These are phyloP conservation scores for Pseudopyrenochaeta lycopersici DNA, from an alignment of 2,329 filamentous ascomycete genomes.

Conservation along the genomic window DNA sequence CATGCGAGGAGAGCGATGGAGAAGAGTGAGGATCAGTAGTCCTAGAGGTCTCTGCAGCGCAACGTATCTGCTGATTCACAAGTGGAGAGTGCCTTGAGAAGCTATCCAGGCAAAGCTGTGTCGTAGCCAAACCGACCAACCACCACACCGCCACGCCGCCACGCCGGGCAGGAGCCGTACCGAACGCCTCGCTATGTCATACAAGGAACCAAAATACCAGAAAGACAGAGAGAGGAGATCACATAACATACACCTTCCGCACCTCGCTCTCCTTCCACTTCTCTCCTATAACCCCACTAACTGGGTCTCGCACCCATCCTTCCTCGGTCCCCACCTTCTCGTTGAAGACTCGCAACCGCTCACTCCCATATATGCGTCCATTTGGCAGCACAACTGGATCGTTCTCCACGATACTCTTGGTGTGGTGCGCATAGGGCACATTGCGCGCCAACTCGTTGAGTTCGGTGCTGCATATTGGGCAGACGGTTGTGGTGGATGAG, in stretches of 20 bases:
- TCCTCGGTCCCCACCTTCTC: conserved; percentile 76
- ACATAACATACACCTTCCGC: conserved; percentile 93
- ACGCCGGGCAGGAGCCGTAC: not conserved
- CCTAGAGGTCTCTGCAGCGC: not conserved
- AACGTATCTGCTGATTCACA: not conserved
- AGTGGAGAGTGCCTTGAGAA: not conserved
- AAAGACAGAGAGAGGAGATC: conserved; percentile 3
- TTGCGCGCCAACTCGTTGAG: conserved; percentile 88
- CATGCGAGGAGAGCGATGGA: conserved; percentile 25
- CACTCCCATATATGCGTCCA: conserved; percentile 81
- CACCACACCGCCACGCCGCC: not conserved
- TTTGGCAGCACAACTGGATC: conserved; percentile 90
- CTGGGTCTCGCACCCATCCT: conserved; percentile 78
- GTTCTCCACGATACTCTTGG: conserved; percentile 88
- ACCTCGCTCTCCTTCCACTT: conserved; percentile 63
- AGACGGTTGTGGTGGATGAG: conserved; percentile 75
- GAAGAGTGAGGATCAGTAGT: conserved; percentile 1
- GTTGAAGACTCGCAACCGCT: conserved; percentile 77
- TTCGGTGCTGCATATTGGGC: conserved; percentile 95
- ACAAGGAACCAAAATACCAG: not conserved
- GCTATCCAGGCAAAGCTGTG: conserved; percentile 3
- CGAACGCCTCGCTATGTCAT: conserved; percentile 21
- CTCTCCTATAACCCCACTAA: conserved; percentile 65
- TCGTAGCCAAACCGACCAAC: not conserved
- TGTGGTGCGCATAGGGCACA: conserved; percentile 94